Evolutionary conservation across 768 basidiomycete genomes (phyloP).

Genomic region (Lyophyllum semitale): DNA sequence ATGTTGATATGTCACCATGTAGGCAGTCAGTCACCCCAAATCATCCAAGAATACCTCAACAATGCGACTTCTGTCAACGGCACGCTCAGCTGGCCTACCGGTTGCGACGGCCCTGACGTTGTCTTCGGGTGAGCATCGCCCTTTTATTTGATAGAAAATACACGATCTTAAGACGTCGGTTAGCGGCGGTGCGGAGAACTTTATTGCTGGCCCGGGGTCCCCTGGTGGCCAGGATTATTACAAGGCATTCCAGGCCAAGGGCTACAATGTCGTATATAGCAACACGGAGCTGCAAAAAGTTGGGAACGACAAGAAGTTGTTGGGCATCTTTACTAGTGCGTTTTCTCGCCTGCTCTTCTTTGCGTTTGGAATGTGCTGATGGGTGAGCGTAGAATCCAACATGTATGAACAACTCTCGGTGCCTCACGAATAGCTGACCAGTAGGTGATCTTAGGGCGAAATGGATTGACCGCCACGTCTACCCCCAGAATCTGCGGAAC

Average conservation of each 20-base stretch:
- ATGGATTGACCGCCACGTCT: constrained; percentile 45
- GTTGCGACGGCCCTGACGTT: constrained; percentile 43
- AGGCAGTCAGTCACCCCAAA: constrained; percentile 31
- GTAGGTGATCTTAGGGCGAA: constrained; percentile 33
- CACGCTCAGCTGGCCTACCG: constrained; percentile 40
- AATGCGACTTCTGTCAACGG: constrained; percentile 32
- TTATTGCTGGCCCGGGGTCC: constrained; percentile 38
- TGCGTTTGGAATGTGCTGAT: neutral
- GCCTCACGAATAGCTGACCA: neutral
- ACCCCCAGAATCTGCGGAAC: constrained; percentile 36
- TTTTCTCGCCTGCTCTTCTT: neutral
- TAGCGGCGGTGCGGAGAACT: constrained; percentile 46
- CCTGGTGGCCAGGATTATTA: constrained; percentile 43
- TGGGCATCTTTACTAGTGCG: constrained; percentile 46
- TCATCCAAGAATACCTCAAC: constrained; percentile 41
- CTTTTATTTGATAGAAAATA: neutral
- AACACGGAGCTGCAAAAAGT: constrained; percentile 34
- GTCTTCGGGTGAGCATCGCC: constrained; percentile 36
- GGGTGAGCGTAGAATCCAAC: constrained; percentile 16
- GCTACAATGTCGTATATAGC: constrained; percentile 42
- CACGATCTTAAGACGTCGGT: neutral
- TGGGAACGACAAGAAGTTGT: constrained; percentile 33
- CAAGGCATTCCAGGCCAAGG: constrained; percentile 38
- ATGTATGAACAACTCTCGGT: constrained; percentile 13
- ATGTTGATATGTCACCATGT: neutral